Conservation (phyloP, 768 basidiomycete species). For the Suillus americanus region DNA sequence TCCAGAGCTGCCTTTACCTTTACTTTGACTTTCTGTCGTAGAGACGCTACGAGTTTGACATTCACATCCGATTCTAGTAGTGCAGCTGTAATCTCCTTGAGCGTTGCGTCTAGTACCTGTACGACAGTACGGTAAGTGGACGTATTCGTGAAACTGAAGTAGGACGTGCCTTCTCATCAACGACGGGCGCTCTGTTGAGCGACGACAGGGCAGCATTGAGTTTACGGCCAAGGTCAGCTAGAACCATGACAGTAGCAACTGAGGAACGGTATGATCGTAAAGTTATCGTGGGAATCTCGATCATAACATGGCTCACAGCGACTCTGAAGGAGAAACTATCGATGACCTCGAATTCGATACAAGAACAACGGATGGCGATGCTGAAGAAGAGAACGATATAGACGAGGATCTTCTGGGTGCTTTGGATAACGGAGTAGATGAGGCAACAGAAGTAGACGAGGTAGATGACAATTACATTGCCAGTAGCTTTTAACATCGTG, state of each 20-base stretch:
- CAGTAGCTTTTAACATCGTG: constrained; percentile 10
- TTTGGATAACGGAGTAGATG: constrained; percentile 55
- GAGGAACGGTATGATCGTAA: constrained; percentile 17
- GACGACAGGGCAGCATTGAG: constrained; percentile 93
- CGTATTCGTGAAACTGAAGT: background rate
- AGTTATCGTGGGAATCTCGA: constrained; percentile 29
- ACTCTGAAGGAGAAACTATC: constrained; percentile 63
- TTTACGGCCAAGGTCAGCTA: constrained; percentile 91
- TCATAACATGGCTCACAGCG: constrained; percentile 50
- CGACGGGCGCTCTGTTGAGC: constrained; percentile 78
- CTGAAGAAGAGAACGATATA: constrained; percentile 50
- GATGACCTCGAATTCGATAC: constrained; percentile 60
- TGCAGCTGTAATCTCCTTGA: constrained; percentile 95
- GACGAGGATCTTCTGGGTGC: constrained; percentile 65
- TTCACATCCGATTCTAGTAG: constrained; percentile 97
- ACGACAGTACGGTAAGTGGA: constrained; percentile 13
- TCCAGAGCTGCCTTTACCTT: constrained; percentile 86
- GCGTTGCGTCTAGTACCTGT: constrained; percentile 88
- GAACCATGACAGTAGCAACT: constrained; percentile 63
- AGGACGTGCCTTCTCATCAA: constrained; percentile 83
- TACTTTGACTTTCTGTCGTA: constrained; percentile 86
- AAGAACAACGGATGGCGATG: constrained; percentile 38
- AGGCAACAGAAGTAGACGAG: constrained; percentile 70
- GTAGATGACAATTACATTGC: constrained; percentile 40
- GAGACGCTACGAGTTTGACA: constrained; percentile 87